Evolutionary conservation across 2,329 filamentous ascomycete genomes (phyloP), one percentile per base, ranked within the genome.

Genomic region (Beauveria sp.): DNA sequence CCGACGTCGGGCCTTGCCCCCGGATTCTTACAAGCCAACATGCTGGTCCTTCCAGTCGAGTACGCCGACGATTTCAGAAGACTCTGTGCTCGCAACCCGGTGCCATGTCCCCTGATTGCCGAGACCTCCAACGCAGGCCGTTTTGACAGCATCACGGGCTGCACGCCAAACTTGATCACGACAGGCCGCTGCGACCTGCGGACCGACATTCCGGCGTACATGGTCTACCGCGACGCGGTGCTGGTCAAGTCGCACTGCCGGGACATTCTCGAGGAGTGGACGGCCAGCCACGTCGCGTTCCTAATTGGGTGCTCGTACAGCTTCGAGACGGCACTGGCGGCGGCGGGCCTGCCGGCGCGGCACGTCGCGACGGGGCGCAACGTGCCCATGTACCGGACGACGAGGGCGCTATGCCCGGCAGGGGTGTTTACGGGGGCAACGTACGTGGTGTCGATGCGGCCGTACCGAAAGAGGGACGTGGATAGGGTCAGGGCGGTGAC

Each of bases 231-330:
- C n/a, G 70, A 82, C 61, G 78, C 78, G 2, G 71, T 72, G 50
- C 71, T 81, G 2, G 65, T 71, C 5, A 73, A 73, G 22, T 68
- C 71, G 0, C 72, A 74, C 18, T 71, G 72, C 38, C 55, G 67
- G 1, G 76, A 84, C 67, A 74, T 88, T 18, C 66, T 71, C 1
- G 66, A 71, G 2, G 70, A 83, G 46, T 88, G 85, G 86, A 79
- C 77, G 0, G 68, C 74, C 5, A 78, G 86, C 64, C 83, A 88
- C 65, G 79, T 85, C 26, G 85, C 78, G 0, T 88, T 86, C 67
- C 69, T 88, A 50, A 81, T 88, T 63, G 86, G 85, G 9, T 88
- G 85, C 68, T 84, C 80, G 1, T 88, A 81, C 74, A 84, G 79
- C 65, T 88, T 88, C 67, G 85, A 88, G 69, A 72, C 76, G 3